Percentiles rank a stretch among this genome's conserved stretches.
phyloP scores from a whole-genome alignment of 495 filamentous ascomycete species.

The Delitschia confertaspora region DNA sequence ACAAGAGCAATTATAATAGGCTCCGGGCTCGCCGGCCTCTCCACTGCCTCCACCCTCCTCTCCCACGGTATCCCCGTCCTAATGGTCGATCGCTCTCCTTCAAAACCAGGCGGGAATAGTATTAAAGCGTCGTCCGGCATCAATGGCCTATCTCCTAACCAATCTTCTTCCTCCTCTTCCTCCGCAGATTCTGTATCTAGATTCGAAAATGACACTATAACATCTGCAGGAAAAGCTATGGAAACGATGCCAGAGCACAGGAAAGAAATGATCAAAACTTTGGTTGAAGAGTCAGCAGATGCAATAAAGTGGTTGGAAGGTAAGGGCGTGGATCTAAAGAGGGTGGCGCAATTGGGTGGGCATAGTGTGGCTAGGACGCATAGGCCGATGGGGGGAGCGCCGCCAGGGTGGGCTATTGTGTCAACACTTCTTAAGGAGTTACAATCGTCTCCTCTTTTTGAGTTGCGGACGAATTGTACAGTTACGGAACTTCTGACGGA shows the following conservation, averaged over 20 bases:
- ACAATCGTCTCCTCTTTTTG: slow-evolving; percentile 38
- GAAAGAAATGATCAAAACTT: slow-evolving; percentile 37
- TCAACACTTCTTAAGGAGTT: slow-evolving; percentile 40
- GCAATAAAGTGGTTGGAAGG: slow-evolving; percentile 47
- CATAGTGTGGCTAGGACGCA: slow-evolving; percentile 48
- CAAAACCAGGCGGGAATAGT: slow-evolving; percentile 52
- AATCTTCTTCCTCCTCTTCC: slow-evolving; percentile 39
- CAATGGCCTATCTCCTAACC: slow-evolving; percentile 49
- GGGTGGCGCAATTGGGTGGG: slow-evolving; percentile 47
- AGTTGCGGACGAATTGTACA: slow-evolving; percentile 38
- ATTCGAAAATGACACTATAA: slow-evolving; percentile 49
- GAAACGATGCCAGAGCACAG: slow-evolving; percentile 24
- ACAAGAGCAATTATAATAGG: slow-evolving; percentile 41
- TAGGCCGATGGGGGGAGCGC: slow-evolving; percentile 41
- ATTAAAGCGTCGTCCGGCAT: slow-evolving; percentile 58
- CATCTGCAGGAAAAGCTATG: slow-evolving; percentile 35
- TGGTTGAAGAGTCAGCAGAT: slow-evolving; percentile 36
- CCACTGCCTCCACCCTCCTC: slow-evolving; percentile 43
- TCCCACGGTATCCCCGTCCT: slow-evolving; percentile 38
- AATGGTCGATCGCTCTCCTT: slow-evolving; percentile 46
- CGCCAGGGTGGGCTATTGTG: slow-evolving; percentile 48
- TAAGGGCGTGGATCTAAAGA: slow-evolving; percentile 46
- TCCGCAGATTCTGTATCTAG: too few species aligned
- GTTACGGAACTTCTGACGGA: slow-evolving; percentile 41
- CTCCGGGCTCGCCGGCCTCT: slow-evolving; percentile 45